Percentiles rank a stretch among this genome's conserved stretches.
Conservation (phyloP, 441 rosid genomes). For the Hura crepitans region DNA sequence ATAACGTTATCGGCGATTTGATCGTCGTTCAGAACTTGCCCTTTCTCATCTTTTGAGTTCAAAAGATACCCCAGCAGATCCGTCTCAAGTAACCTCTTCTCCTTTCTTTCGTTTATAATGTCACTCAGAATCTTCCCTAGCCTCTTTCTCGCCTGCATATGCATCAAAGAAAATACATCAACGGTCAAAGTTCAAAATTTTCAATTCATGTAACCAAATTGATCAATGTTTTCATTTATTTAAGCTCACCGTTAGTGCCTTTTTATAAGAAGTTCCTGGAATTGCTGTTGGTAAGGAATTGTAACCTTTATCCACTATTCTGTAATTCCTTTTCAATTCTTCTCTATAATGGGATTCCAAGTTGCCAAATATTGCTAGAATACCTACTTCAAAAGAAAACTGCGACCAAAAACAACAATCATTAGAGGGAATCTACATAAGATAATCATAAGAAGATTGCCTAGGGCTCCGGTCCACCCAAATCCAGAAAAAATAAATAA, state of each 20-base stretch:
- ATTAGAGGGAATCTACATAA: background rate
- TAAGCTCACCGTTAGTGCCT: constrained; percentile 45
- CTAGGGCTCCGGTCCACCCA: no score
- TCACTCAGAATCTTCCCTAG: constrained; percentile 42
- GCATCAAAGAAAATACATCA: no score
- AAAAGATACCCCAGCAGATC: constrained; percentile 47
- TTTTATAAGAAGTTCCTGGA: constrained; percentile 52
- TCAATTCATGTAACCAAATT: no score
- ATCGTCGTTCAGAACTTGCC: constrained; percentile 35
- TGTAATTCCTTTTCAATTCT: constrained; percentile 47
- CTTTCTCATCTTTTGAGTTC: constrained; percentile 45
- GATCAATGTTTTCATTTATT: no score
- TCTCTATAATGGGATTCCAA: constrained; percentile 45
- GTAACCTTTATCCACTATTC: constrained; percentile 53
- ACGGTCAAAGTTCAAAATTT: no score
- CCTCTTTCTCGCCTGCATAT: constrained; percentile 49
- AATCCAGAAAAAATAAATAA: no score
- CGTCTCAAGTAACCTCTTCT: constrained; percentile 37
- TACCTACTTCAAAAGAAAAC: constrained; percentile 70
- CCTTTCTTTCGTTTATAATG: constrained; percentile 52
- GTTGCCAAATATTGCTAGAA: constrained; percentile 48
- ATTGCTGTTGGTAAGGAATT: constrained; percentile 56
- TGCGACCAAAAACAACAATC: constrained; percentile 23
- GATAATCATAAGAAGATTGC: background rate
- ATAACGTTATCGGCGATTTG: constrained; percentile 64